phyloP scores from a whole-genome alignment of 768 basidiomycete species.

The Lentinula lateritia region DNA sequence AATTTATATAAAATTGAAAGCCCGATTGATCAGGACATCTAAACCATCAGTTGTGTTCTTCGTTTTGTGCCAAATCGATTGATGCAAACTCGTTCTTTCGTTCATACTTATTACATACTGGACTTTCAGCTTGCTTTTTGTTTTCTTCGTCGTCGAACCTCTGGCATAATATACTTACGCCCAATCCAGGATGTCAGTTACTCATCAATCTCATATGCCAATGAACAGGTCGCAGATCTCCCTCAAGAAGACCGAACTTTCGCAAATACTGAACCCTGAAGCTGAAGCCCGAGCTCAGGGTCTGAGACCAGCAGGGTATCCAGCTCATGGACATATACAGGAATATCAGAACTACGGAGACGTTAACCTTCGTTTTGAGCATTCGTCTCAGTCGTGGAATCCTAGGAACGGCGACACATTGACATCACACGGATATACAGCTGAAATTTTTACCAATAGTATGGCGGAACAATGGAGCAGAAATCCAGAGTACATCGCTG shows the following conservation, averaged over 20 bases:
- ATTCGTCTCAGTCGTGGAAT: background rate
- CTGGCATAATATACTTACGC: background rate
- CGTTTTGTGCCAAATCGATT: background rate
- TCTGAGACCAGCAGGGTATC: background rate
- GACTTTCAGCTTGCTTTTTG: background rate
- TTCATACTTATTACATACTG: background rate
- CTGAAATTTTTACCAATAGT: background rate
- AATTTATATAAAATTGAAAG: background rate
- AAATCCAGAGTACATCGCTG: background rate
- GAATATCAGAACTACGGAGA: background rate
- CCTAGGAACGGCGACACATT: background rate
- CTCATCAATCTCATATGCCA: background rate
- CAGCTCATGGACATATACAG: background rate
- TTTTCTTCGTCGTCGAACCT: background rate
- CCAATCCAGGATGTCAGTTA: background rate
- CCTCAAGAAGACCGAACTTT: background rate
- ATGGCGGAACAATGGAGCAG: background rate
- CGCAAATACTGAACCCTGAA: conserved; percentile 1
- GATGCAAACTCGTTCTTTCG: background rate
- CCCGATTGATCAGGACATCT: conserved; percentile 2
- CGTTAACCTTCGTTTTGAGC: background rate
- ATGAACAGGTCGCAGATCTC: background rate
- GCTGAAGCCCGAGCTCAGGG: background rate
- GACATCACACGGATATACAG: background rate
- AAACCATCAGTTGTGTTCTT: background rate